Evolutionary conservation across 495 filamentous ascomycete species (phyloP).

Genomic region (Xylaria flabelliformis): DNA sequence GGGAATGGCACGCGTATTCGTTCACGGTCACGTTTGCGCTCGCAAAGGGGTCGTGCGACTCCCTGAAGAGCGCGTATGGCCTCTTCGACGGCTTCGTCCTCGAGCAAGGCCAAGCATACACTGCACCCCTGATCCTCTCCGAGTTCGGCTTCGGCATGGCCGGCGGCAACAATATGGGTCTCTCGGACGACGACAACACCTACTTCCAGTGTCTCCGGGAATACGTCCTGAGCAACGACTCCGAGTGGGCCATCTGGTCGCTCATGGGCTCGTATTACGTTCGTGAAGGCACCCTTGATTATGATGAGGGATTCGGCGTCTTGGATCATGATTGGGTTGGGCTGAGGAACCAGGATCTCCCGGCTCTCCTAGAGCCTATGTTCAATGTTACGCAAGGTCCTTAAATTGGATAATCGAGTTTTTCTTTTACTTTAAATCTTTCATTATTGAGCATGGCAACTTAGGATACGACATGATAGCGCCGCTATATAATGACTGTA

Average conservation of each 20-base stretch:
- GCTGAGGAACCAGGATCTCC: constrained; percentile 51
- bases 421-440: too few species aligned
- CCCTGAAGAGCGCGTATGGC: constrained; percentile 48
- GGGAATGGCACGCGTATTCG: constrained; percentile 59
- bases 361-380: constrained; percentile 45
- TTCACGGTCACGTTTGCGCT: constrained; percentile 54
- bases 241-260: constrained; percentile 59
- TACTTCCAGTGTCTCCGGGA: constrained; percentile 52
- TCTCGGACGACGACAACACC: constrained; percentile 43
- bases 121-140: constrained; percentile 53
- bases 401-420: constrained; percentile 31
- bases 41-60: constrained; percentile 46
- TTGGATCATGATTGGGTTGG: constrained; percentile 51
- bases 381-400: constrained; percentile 53
- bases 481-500: background rate
- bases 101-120: constrained; percentile 48
- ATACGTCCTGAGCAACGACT: constrained; percentile 55
- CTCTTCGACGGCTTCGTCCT: constrained; percentile 53
- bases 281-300: constrained; percentile 47
- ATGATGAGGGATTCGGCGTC: constrained; percentile 54
- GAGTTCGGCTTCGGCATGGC: constrained; percentile 60
- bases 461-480: background rate
- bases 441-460: background rate
- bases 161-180: constrained; percentile 43
- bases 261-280: constrained; percentile 59